Evolutionary conservation across 805 yeast species (phyloP), one percentile per base, ranked within the genome.

Genomic region (Ogataea kodamae): DNA sequence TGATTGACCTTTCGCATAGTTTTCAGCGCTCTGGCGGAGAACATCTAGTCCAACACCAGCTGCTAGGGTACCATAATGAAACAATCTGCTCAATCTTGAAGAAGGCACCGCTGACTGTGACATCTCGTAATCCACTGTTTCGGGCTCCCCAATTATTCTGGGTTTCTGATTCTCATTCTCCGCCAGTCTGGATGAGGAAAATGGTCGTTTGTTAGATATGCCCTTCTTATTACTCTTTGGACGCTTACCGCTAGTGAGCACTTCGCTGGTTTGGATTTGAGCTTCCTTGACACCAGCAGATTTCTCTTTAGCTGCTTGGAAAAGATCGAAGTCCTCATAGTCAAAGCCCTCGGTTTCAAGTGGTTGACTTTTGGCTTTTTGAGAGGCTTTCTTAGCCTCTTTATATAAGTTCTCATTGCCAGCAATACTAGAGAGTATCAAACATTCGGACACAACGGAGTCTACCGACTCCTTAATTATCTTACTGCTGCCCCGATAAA

Each of bases 61-160:
- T 1, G 97, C 97, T 19, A 92, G 63, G 2, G 85, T 67, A 7
- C 97, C 97, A 55, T 89, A 92, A 60, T 92, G 98, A 54, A 88
- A 87, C 30, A 92, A 70, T 41, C 98, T 69, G 14, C 88, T 85
- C n/a, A 92, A 59, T 50, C 96, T 74, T 1, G 95, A 74, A 12
- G 89, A 69, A 3, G 98, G 98, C 11, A 92, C 92, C 27, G 83
- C 75, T 2, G 92, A 75, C 35, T 71, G 70, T 21, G 74, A 59
- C 70, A 77, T 57, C 40, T 73, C 72, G 45, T 68, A 59, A 20
- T 60, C 65, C n/a, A 59, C 59, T 35, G 55, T 56, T 6, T 48
- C 56, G n/a, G 55, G 50, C 33, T 48, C 55, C 1, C 68, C 68
- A 21, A 61, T 39, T 1, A 52, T 40, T 13, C 15, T 27, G 18